A percentile compares a stretch with the other conserved stretches of the same genome.
These are phyloP conservation scores for Exophiala xenobiotica DNA, from an alignment of 2,329 filamentous ascomycete species.

Conservation along the genomic window DNA sequence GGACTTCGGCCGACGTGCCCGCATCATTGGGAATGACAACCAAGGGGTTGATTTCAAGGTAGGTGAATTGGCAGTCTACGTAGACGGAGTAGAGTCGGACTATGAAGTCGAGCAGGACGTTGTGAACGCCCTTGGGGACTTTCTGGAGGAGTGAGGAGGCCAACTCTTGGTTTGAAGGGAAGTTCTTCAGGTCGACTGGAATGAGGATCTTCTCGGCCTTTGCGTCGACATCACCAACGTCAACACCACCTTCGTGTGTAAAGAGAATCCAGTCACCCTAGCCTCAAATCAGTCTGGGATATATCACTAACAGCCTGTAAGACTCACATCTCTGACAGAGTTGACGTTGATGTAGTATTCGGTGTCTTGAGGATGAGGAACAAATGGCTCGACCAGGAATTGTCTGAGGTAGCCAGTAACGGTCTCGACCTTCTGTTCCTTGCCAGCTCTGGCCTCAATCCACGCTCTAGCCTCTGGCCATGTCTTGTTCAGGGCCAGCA, in stretches of 20 bases:
- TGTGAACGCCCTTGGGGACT: constrained; percentile 92
- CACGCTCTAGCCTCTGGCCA: constrained; percentile 93
- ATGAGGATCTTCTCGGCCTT: constrained; percentile 99
- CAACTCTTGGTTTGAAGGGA: constrained; percentile 94
- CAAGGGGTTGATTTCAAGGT: constrained; percentile 99
- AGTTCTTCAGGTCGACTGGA: constrained; percentile 90
- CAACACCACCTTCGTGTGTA: constrained; percentile 98
- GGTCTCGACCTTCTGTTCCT: constrained; percentile 89
- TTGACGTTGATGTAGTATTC: constrained; percentile 99
- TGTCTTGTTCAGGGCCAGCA: constrained; percentile 93
- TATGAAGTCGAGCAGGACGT: constrained; percentile 99
- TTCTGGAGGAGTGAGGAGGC: constrained; percentile 82
- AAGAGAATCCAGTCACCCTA: constrained; percentile 99
- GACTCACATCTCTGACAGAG: constrained; percentile 96
- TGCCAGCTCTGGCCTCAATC: constrained; percentile 89
- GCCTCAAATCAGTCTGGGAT: constrained; percentile 23
- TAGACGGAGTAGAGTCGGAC: constrained; percentile 97
- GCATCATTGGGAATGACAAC: constrained; percentile 95
- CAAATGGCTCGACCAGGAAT: constrained; percentile 98
- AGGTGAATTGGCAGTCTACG: constrained; percentile 99
- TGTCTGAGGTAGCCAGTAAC: constrained; percentile 84
- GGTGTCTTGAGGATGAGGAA: constrained; percentile 89
- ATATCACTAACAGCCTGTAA: constrained; percentile 9
- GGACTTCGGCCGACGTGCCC: constrained; percentile 86
- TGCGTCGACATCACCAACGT: constrained; percentile 97